A percentile compares a stretch with the other conserved stretches of the same genome.
phyloP scores from a whole-genome alignment of 2,329 filamentous ascomycete genomes.

The Aspergillus ochraceoroseus region DNA sequence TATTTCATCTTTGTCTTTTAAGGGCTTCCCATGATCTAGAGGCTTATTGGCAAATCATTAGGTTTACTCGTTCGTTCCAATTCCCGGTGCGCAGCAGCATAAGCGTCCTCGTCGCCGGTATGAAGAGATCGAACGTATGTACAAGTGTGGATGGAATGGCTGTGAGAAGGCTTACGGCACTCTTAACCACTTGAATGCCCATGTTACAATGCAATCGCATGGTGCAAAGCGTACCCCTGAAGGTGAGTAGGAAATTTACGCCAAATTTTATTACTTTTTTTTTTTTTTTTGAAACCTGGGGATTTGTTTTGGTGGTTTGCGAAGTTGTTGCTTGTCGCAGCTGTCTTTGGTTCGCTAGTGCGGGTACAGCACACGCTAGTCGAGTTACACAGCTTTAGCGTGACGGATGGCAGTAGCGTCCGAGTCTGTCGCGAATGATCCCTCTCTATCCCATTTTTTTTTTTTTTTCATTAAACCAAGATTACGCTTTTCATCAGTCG shows the following conservation, averaged over 20 bases:
- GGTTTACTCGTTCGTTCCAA: conserved; percentile 97
- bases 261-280: conserved; percentile 12
- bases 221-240: conserved; percentile 92
- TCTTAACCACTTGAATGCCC: conserved; percentile 92
- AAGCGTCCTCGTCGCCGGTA: conserved; percentile 90
- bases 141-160: conserved; percentile 97
- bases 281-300: conserved; percentile 9
- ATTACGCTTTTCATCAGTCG: too few species aligned
- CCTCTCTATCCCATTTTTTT: neutral
- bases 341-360: conserved; percentile 40
- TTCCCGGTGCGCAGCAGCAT: conserved; percentile 93
- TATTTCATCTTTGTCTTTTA: conserved; percentile 19
- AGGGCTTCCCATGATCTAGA: conserved; percentile 13
- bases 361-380: conserved; percentile 39
- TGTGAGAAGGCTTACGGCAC: conserved; percentile 99
- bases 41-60: conserved; percentile 43
- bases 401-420: conserved; percentile 52
- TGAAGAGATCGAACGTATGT: conserved; percentile 99
- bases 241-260: conserved; percentile 67
- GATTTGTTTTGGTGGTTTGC: conserved; percentile 16
- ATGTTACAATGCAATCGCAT: conserved; percentile 98
- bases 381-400: conserved; percentile 49
- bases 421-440: conserved; percentile 39
- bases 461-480: too few species aligned
- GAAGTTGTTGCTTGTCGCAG: conserved; percentile 34